A percentile compares a stretch with the other conserved stretches of the same genome.
Evolutionary conservation across 768 basidiomycete species (phyloP).

Genomic region (Russula griseocarnosa): DNA sequence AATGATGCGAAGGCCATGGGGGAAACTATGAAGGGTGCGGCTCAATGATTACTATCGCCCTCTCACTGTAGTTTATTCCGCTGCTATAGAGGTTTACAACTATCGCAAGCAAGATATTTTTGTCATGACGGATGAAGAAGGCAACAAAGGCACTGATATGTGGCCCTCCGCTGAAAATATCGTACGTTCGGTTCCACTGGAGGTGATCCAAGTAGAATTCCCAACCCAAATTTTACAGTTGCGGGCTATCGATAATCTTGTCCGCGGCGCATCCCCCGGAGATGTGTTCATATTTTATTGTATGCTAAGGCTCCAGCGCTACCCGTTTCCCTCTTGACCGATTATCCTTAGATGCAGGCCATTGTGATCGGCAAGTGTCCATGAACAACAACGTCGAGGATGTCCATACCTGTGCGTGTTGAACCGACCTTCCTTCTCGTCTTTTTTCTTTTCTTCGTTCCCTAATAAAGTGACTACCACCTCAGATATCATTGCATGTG

Average conservation of each 20-base stretch:
- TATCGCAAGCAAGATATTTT: constrained; percentile 16
- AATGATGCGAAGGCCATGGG: constrained; percentile 18
- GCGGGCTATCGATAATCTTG: constrained; percentile 21
- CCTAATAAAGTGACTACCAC: neutral
- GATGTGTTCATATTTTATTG: constrained; percentile 30
- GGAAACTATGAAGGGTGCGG: constrained; percentile 11
- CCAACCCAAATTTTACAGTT: constrained; percentile 15
- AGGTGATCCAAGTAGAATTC: neutral
- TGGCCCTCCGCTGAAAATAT: constrained; percentile 25
- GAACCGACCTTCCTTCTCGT: neutral
- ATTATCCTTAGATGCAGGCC: constrained; percentile 12
- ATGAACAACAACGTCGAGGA: neutral
- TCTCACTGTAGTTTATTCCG: neutral
- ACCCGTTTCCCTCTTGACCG: neutral
- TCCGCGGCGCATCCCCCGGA: constrained; percentile 14
- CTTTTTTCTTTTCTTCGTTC: too few relatives aligned
- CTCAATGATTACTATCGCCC: neutral
- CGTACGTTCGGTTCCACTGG: constrained; percentile 9
- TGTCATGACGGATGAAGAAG: constrained; percentile 26
- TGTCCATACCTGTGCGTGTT: constrained; percentile 12
- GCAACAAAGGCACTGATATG: neutral
- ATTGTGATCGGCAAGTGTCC: constrained; percentile 2
- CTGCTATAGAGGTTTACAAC: neutral
- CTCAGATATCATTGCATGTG: constrained; percentile 17
- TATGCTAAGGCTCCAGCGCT: neutral